Evolutionary conservation across 2,329 filamentous ascomycete species (phyloP), one percentile per base, ranked within the genome.

Genomic region (Helminthosporium solani): DNA sequence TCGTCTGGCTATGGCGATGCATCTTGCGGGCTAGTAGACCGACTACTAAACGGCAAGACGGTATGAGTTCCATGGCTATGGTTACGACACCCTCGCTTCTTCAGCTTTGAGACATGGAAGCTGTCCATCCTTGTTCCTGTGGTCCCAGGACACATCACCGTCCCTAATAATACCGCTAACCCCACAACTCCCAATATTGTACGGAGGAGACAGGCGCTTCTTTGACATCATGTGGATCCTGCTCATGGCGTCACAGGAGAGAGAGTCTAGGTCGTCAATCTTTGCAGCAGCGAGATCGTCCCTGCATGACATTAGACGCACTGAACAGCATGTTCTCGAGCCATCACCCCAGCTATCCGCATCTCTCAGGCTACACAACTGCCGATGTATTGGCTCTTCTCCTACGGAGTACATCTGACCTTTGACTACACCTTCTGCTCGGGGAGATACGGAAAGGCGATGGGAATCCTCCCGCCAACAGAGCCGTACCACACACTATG

Each of bases 61-160:
- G 16, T 37, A 23, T 31, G 16, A 18, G 45, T 54, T 45, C 53
- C 56, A 49, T 37, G 9, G 28, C 42, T 40, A 44, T 49, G 57
- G 57, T 54, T 53, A 44, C 46, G 46, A 57, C 47, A 52, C 55
- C 39, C 46, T 41, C 46, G 39, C n/a, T 11, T 16, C 16, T 19
- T 41, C 33, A 43, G 27, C 30, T 50, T 39, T 31, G 23, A 46
- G 30, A 27, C 45, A 34, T 18, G 16, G 31, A 27, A 42, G 34
- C 30, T 3, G 27, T 33, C 18, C 18, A 43, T 44, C 42, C 40
- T 39, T 37, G 40, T 46, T 39, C 44, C 40, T 49, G 44, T 35
- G 27, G 39, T 50, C 40, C 54, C 51, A 35, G 31, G 35, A 47
- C 43, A 51, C 52, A 34, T 38, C 34, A 53, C 36, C 46, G 44